Conservation (phyloP, 2,329 filamentous ascomycete genomes). For the Neonectria magnoliae region DNA sequence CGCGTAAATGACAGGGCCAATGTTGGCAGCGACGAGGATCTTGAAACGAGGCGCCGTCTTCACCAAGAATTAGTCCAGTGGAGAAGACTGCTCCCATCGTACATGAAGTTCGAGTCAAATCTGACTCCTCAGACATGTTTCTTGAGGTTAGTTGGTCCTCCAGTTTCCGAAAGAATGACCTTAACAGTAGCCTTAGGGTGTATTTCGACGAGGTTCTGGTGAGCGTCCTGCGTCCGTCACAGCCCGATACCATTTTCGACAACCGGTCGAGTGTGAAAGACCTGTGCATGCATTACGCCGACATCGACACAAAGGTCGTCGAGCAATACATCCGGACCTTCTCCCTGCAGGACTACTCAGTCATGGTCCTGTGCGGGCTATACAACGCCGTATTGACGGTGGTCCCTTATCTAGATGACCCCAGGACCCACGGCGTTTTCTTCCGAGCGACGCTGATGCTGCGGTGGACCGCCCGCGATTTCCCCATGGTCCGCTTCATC, state of each 20-base stretch:
- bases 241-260: conserved; percentile 19
- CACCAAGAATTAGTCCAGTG: conserved; percentile 13
- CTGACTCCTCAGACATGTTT: conserved; percentile 28
- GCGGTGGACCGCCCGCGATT: conserved; percentile 15
- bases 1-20: conserved; percentile 16
- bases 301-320: conserved; percentile 13
- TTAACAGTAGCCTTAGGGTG: conserved; percentile 9
- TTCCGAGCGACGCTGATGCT: conserved; percentile 20
- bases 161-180: background rate
- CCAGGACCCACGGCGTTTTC: conserved; percentile 20
- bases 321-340: conserved; percentile 22
- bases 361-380: conserved; percentile 25
- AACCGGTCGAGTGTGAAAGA: conserved; percentile 11
- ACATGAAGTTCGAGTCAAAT: conserved; percentile 27
- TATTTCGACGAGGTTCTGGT: conserved; percentile 27
- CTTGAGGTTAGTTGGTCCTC: conserved; percentile 13
- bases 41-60: conserved; percentile 10
- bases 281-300: conserved; percentile 21
- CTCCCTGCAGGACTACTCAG: conserved; percentile 25
- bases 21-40: conserved; percentile 14
- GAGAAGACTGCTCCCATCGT: conserved; percentile 17
- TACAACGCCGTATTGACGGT: conserved; percentile 26
- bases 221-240: conserved; percentile 21
- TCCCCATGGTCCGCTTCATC: conserved; percentile 26
- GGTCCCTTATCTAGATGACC: conserved; percentile 18